These are phyloP conservation scores for Fomitopsis palustris DNA, from an alignment of 1,284 basidiomycete species.

Conservation along the genomic window DNA sequence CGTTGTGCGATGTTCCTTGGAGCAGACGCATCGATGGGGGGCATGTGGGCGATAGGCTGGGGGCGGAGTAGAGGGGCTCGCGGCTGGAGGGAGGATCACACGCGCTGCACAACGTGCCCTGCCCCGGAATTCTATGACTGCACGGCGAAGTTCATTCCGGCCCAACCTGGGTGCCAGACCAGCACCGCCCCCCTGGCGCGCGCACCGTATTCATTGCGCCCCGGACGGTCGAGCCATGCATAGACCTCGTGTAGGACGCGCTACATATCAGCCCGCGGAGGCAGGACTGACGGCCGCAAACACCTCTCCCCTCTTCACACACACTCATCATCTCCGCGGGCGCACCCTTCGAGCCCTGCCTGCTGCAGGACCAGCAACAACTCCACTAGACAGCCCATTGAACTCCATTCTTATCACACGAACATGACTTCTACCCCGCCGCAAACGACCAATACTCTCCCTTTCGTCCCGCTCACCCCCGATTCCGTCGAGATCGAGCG, in stretches of 20 bases:
- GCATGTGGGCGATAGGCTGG: background rate
- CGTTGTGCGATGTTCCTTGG: background rate
- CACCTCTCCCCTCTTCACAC: background rate
- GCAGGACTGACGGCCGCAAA: background rate
- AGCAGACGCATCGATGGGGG: background rate
- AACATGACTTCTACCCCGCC: background rate
- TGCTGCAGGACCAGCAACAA: constrained; percentile 1
- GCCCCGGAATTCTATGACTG: background rate
- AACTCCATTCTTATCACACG: background rate
- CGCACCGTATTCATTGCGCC: background rate
- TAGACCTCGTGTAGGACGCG: background rate
- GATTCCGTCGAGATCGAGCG: background rate
- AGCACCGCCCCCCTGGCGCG: background rate
- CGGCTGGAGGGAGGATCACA: background rate
- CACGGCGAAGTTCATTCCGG: background rate
- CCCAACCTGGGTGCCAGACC: background rate
- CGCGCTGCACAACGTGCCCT: background rate
- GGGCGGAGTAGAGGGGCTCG: background rate
- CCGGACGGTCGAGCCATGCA: background rate
- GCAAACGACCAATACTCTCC: background rate
- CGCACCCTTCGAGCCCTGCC: background rate
- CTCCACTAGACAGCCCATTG: background rate
- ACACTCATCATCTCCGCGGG: background rate
- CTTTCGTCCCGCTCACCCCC: background rate
- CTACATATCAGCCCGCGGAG: background rate